Base-by-base conservation (phyloP, 495 filamentous ascomycete genomes). In the Neurospora sp. region DNA sequence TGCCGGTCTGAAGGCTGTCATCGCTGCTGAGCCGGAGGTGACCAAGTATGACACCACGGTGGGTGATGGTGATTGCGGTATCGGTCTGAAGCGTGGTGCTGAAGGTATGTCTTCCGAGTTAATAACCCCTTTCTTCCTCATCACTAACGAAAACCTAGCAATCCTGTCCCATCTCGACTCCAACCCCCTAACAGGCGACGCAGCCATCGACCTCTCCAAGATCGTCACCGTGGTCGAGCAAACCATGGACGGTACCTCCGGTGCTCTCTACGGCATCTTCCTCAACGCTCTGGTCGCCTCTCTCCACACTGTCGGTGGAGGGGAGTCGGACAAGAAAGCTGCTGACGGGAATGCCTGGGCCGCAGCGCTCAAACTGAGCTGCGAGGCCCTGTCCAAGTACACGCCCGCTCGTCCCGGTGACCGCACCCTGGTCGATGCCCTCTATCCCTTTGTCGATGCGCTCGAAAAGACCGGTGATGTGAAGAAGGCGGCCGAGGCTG, bases 251-350 rank as follows among this genome's bases (percentile, higher is more conserved):
- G 96, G 96, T 70, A 99, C 96, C 12, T 97, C 94, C 0, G 96
- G 96, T 3, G 96, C 96, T 6, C 85, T 99, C 38, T 98, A 97
- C 81, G 93, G 94, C 44, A 99, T 99, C 76, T 99, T 97, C 86
- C 87, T 99, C 71, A 97, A 97, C 80, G 90, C 95, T 0, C 90
- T 99, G 2, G 91, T 92, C 23, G 89, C 92, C 74, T 90, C 91
- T 1, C 85, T 99, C 16, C 90, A 91, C 40, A 84, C 84, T 10
- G 54, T 66, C 14, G 54, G 54, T 7, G 54, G 27, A 66, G 54
- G 54, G 54, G 54, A 66, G 54, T 66, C 54, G 3, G 23, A 35
- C 54, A 87, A 92, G 71, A 73, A 77, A 6, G 39, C 40, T n/a
- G 62, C 31, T 1, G 72, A 79, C 0, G 82, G 85, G 37, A 81